phyloP scores from a whole-genome alignment of 805 yeast species.

The Allodekkera sacchari region DNA sequence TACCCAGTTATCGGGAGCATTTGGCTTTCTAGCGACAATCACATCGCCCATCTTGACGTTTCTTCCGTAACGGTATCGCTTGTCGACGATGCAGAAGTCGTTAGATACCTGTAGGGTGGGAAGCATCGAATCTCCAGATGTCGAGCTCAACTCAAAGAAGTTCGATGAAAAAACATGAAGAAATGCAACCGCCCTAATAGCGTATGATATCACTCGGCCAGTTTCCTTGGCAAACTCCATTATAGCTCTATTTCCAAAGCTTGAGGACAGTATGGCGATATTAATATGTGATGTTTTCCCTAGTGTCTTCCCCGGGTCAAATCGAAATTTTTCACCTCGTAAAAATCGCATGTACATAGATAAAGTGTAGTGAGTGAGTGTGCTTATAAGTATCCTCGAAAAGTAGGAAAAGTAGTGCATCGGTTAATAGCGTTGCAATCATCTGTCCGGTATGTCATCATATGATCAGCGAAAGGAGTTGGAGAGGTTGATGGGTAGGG shows the following conservation, averaged over 20 bases:
- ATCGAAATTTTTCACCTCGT: no score
- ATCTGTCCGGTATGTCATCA: slow-evolving; percentile 21
- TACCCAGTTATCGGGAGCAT: slow-evolving; percentile 75
- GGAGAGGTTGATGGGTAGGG: slow-evolving; percentile 76
- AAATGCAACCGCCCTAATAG: slow-evolving; percentile 52
- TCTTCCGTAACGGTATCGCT: slow-evolving; percentile 54
- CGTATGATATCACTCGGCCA: slow-evolving; percentile 24
- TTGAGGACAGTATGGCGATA: no score
- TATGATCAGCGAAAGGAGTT: slow-evolving; percentile 69
- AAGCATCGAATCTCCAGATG: slow-evolving; percentile 92
- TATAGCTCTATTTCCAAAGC: no score
- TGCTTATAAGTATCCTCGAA: no score
- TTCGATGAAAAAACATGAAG: slow-evolving; percentile 42
- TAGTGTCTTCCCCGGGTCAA: no score
- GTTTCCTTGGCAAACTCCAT: slow-evolving; percentile 5
- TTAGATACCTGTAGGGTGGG: slow-evolving; percentile 72
- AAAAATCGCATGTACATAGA: no score
- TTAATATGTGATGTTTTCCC: no score
- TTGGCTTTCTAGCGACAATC: slow-evolving; percentile 82
- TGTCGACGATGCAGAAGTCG: slow-evolving; percentile 76
- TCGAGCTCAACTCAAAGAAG: slow-evolving; percentile 34
- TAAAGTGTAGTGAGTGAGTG: no score
- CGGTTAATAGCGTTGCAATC: no score
- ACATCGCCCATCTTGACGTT: slow-evolving; percentile 75
- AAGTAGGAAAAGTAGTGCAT: no score